Percentiles rank a stretch among this genome's conserved stretches.
Conservation (phyloP, 768 basidiomycete genomes). For the Mycena sanguinolenta region DNA sequence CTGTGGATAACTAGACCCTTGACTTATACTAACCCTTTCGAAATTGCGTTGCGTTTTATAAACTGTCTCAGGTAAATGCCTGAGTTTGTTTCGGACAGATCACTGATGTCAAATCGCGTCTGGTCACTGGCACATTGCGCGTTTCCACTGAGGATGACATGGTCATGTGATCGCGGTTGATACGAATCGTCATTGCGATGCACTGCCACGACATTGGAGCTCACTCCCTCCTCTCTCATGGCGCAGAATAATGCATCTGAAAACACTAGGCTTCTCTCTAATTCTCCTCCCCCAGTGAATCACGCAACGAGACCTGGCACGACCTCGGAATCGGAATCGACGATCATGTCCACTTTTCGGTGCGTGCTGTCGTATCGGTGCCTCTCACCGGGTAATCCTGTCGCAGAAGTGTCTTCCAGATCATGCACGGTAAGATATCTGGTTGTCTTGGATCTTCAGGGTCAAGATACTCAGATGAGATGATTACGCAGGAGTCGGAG, state of each 20-base stretch:
- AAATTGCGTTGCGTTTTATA: no score
- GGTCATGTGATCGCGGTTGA: no score
- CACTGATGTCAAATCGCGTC: no score
- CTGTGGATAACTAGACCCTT: no score
- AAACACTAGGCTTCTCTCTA: conserved; percentile 11
- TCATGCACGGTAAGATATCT: conserved; percentile 15
- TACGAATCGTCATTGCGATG: no score
- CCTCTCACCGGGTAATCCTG: not conserved
- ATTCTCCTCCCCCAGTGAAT: conserved; percentile 23
- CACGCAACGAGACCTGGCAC: conserved; percentile 2
- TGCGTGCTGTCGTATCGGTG: not conserved
- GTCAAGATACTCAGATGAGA: no score
- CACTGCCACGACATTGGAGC: no score
- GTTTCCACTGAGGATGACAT: no score
- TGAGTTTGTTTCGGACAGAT: no score
- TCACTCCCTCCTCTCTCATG: not conserved
- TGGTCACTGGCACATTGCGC: no score
- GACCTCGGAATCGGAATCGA: not conserved
- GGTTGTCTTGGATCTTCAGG: not conserved
- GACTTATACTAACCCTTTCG: no score
- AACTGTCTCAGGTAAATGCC: no score
- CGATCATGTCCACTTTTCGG: conserved; percentile 8
- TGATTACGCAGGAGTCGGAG: conserved; percentile 14
- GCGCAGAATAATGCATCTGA: conserved; percentile 1
- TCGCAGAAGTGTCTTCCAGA: conserved; percentile 15